phyloP scores from a whole-genome alignment of 176 grass and related monocot genomes.

The Themeda triandra region DNA sequence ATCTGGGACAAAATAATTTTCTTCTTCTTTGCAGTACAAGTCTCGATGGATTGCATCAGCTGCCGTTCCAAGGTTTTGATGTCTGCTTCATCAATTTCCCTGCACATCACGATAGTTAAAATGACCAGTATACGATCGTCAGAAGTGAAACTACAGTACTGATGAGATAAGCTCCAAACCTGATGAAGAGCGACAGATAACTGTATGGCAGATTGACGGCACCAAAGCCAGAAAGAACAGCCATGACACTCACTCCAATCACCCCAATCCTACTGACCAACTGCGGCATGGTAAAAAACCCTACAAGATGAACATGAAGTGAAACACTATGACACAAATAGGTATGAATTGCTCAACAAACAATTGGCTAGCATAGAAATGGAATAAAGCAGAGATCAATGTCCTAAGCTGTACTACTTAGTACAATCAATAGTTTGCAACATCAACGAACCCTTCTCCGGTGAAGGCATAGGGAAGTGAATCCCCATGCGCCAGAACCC shows the following conservation, averaged over 20 bases:
- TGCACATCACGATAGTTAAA: slow-evolving; percentile 38
- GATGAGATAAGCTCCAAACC: slow-evolving; percentile 35
- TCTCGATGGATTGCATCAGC: slow-evolving; percentile 90
- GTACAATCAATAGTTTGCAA: neutral
- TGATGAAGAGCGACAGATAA: slow-evolving; percentile 95
- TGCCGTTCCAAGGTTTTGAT: slow-evolving; percentile 92
- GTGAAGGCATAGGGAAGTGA: slow-evolving; percentile 99
- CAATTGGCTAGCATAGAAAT: neutral
- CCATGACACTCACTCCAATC: slow-evolving; percentile 85
- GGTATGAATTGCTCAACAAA: neutral
- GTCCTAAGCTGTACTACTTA: neutral
- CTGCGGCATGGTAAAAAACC: slow-evolving; percentile 92
- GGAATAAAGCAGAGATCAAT: neutral
- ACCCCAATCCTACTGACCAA: slow-evolving; percentile 92
- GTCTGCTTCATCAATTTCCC: slow-evolving; percentile 89
- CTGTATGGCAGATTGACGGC: slow-evolving; percentile 93
- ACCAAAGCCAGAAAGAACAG: slow-evolving; percentile 92
- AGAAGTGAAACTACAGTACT: neutral
- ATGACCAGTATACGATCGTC: neutral
- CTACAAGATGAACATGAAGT: slow-evolving; percentile 31
- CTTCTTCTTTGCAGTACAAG: slow-evolving; percentile 90
- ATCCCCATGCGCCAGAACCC: slow-evolving; percentile 98
- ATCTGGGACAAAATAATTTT: slow-evolving; percentile 95
- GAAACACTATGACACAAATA: neutral
- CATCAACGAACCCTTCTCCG: slow-evolving; percentile 68